Evolutionary conservation across 2,329 filamentous ascomycete genomes (phyloP), one percentile per base, ranked within the genome.

Genomic region (Ascochyta clinopodiicola): DNA sequence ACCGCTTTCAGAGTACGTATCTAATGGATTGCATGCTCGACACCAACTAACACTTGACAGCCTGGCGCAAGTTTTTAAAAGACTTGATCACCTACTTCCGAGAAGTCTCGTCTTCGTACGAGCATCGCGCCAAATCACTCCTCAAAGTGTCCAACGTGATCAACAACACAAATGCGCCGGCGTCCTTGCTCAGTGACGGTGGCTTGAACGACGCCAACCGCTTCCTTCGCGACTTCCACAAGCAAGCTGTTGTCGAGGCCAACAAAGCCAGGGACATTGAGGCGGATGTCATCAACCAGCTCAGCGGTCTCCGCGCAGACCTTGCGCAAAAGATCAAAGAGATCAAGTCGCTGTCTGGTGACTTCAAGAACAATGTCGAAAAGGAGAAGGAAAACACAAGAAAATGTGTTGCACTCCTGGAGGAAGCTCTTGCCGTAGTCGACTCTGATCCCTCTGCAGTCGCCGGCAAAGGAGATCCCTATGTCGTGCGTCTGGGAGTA

Each of bases 281-380:
- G 73, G 88, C 88, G 59, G 94, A 98, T 70, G 92, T 99, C 42
- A 92, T 98, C 61, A 82, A 91, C 45, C 92, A 94, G 47, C 81
- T 99, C 51, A 92, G 88, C 2, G 92, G 92, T 1, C 80, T 99
- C 49, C 83, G 95, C 54, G 93, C 88, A 69, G 95, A 99, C 75
- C 81, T 99, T 17, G 89, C 90, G 59, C 92, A 96, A 74, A 99
- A 99, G 80, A 96, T 96, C 76, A 99, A 98, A 77, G 95, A 99
- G 78, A 99, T 99, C 79, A 96, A 96, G 79, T 89, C 87, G 63
- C 81, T 99, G 15, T 90, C 92, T 6, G 90, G 92, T 15, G 95
- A 99, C 75, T 99, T 99, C 79, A 96, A 96, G 78, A 99, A 96
- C 73, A 90, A 89, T 0, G 92, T 99, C 9, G 92, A 96, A 24